Conservation (phyloP, 495 filamentous ascomycete genomes). For the Podospora australis region DNA sequence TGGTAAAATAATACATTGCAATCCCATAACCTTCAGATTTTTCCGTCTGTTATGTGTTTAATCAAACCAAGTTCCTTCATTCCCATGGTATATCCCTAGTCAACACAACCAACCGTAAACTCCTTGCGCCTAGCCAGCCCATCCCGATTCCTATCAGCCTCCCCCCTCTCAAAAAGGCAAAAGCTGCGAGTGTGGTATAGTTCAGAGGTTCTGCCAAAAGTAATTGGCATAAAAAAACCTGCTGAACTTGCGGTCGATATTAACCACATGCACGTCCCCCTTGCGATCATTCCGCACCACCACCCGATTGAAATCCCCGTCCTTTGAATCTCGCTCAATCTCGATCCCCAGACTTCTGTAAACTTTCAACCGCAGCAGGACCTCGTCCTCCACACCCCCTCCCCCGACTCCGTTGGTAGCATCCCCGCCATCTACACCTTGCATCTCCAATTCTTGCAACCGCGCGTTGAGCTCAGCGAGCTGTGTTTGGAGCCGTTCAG, state of each 20-base stretch:
- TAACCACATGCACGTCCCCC: constrained; percentile 91
- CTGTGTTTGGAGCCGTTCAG: constrained; percentile 78
- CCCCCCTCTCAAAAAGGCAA: no score
- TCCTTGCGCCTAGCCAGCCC: neutral
- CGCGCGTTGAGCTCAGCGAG: constrained; percentile 66
- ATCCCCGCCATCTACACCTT: constrained; percentile 61
- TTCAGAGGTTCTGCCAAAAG: constrained; percentile 83
- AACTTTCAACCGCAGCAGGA: constrained; percentile 73
- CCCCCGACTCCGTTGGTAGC: constrained; percentile 15
- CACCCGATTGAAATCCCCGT: constrained; percentile 73
- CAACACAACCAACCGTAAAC: neutral
- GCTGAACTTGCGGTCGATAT: constrained; percentile 88
- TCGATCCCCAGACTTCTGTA: constrained; percentile 89
- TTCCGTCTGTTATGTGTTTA: no score
- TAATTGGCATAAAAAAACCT: constrained; percentile 92
- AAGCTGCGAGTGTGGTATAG: no score
- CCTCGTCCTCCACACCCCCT: constrained; percentile 42
- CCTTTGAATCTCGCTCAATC: constrained; percentile 66
- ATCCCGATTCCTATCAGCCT: neutral
- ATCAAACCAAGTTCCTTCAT: neutral
- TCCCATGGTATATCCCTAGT: neutral
- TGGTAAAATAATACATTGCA: no score
- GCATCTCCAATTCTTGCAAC: constrained; percentile 75
- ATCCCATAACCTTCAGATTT: no score
- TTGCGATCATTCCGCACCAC: constrained; percentile 80